These are phyloP conservation scores for Venustampulla echinocandica DNA, from an alignment of 495 filamentous ascomycete species.

Conservation along the genomic window DNA sequence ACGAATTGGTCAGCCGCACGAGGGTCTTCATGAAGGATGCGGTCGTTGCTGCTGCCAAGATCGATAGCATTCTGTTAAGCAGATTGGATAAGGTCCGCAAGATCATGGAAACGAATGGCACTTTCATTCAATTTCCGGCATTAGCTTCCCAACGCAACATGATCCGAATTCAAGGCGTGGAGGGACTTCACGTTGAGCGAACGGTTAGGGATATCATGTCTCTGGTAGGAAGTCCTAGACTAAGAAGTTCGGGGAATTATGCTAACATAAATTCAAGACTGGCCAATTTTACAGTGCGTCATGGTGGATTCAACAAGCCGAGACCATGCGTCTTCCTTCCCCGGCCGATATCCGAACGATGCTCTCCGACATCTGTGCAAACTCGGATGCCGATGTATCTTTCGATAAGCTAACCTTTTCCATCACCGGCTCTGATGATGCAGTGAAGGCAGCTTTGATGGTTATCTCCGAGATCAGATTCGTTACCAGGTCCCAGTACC, in stretches of 20 bases:
- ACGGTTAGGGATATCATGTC: constrained; percentile 93
- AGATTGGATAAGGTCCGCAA: constrained; percentile 93
- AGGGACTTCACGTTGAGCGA: constrained; percentile 87
- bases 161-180: constrained; percentile 83
- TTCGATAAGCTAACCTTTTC: constrained; percentile 92
- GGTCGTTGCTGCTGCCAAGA: constrained; percentile 73
- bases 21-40: constrained; percentile 90
- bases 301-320: constrained; percentile 85
- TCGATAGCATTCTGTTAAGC: constrained; percentile 84
- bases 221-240: constrained; percentile 51
- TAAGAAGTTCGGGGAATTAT: too few species aligned
- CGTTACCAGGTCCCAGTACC: constrained; percentile 75
- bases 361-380: constrained; percentile 91
- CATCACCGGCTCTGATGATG: constrained; percentile 90
- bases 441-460: constrained; percentile 85
- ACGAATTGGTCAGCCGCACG: constrained; percentile 64
- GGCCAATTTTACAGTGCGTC: constrained; percentile 96
- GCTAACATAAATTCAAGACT: constrained; percentile 48
- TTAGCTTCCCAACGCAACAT: constrained; percentile 70
- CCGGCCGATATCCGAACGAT: constrained; percentile 73
- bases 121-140: constrained; percentile 81
- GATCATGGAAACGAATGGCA: constrained; percentile 94
- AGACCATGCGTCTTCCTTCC: constrained; percentile 61
- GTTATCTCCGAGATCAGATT: constrained; percentile 89
- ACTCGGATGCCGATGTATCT: constrained; percentile 86